These are phyloP conservation scores for Penicillium polonicum DNA, from an alignment of 2,329 filamentous ascomycete genomes.

Conservation along the genomic window DNA sequence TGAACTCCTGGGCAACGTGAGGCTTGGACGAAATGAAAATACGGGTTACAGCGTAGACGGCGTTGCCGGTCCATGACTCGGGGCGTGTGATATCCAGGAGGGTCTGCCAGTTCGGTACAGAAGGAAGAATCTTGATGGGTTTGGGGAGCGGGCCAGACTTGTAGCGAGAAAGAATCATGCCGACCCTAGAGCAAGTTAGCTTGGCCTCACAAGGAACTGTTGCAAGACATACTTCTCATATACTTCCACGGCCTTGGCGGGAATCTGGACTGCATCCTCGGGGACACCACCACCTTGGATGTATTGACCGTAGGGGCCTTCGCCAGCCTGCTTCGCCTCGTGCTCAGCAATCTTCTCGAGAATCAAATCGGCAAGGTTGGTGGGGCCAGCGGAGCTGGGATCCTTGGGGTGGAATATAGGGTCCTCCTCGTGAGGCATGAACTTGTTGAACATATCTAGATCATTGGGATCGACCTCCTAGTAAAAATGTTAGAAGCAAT, in stretches of 20 bases:
- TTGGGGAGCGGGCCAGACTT: conserved; percentile 96
- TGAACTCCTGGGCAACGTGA: conserved; percentile 74
- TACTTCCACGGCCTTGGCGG: conserved; percentile 88
- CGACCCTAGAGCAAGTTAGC: conserved; percentile 58
- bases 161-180: conserved; percentile 84
- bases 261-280: conserved; percentile 82
- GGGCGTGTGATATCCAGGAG: conserved; percentile 82
- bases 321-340: conserved; percentile 64
- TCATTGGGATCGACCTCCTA: conserved; percentile 85
- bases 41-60: conserved; percentile 82
- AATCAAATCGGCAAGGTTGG: conserved; percentile 89
- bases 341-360: conserved; percentile 90
- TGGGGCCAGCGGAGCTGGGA: conserved; percentile 52
- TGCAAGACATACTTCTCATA: conserved; percentile 70
- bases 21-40: conserved; percentile 89
- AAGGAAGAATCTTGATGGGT: conserved; percentile 94
- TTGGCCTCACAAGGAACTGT: not conserved
- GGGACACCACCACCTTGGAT: conserved; percentile 57
- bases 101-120: conserved; percentile 87
- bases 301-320: conserved; percentile 35
- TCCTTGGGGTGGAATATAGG: conserved; percentile 65
- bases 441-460: conserved; percentile 85
- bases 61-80: conserved; percentile 74
- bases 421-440: conserved; percentile 74
- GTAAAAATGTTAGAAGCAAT: conserved; percentile 12